These are phyloP conservation scores for Mariannaea sp. DNA, from an alignment of 2,329 filamentous ascomycete species.

Conservation along the genomic window DNA sequence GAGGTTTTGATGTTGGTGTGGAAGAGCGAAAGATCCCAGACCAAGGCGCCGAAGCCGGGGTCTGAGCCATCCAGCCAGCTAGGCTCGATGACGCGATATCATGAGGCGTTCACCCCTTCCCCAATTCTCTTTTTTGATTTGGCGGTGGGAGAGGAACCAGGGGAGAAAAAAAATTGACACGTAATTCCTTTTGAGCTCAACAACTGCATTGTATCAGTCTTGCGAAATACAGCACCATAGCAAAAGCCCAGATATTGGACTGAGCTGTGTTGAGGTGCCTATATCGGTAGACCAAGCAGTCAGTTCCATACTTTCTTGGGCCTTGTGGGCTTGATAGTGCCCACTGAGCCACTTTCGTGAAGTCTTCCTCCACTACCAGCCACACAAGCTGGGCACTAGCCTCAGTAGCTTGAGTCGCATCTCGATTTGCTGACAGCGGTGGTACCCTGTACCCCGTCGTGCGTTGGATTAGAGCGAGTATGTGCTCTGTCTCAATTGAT, in stretches of 20 bases:
- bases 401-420: conserved; percentile 4
- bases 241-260: not conserved
- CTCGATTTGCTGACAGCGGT: not conserved
- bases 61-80: conserved; percentile 6
- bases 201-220: conserved; percentile 24
- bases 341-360: not conserved
- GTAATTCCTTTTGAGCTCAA: not conserved
- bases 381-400: conserved; percentile 15
- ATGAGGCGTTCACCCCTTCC: not conserved
- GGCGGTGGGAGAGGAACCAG: conserved; percentile 1
- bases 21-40: conserved; percentile 1
- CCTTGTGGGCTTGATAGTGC: conserved; percentile 8
- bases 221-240: conserved; percentile 14
- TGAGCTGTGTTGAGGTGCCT: not conserved
- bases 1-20: conserved; percentile 24
- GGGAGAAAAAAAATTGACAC: conserved; percentile 4
- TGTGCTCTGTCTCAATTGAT: not conserved
- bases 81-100: conserved; percentile 17
- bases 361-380: conserved; percentile 6
- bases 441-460: no score
- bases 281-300: not conserved
- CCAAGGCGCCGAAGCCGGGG: conserved; percentile 7
- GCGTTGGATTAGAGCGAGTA: no score
- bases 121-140: not conserved
- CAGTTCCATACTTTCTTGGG: conserved; percentile 1